Evolutionary conservation across 306 rosid genomes (phyloP), one percentile per base, ranked within the genome.

Genomic region (Begonia fuchsioides): DNA sequence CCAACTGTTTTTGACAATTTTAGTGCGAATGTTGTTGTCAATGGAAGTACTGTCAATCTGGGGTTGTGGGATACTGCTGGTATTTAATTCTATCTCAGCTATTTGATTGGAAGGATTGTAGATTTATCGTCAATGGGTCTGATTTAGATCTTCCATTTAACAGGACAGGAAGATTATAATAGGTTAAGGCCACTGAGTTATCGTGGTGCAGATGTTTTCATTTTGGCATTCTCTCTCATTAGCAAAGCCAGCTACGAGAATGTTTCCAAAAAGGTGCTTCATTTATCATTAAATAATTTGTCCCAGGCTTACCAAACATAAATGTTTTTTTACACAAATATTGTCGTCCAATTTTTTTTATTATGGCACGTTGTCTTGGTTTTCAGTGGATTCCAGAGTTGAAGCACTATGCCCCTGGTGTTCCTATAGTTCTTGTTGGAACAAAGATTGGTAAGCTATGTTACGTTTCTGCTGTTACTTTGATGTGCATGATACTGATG

Each of bases 351-450:
- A 41, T 41, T 41, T 41, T n/a, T n/a, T n/a, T n/a, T 41, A 11
- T 41, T 41, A 11, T 1, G 45, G 0, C 45, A 10, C 14, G 3
- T 41, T 41, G 45, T 11, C 45, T 41, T 41, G 12, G 45, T 41
- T n/a, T 41, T n/a, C 45, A 41, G 45, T 41, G 45, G 45, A 41
- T 41, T n/a, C 45, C 45, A 41, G 98, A 90, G 73, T 82, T 90
- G 82, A 90, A 90, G 69, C 98, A 90, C 71, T 90, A 90, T 82
- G 98, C 98, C 51, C 95, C 98, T 17, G 95, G 94, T 64, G 98
- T 90, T 55, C 98, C 98, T 38, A 86, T 90, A 53, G 72, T 90
- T 59, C 72, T 90, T 49, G 98, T 90, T 75, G 98, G 98, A 63
- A 77, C 98, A 47, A 90, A 90, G 78, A 75, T 90, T 66, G 98